Conservation (phyloP, 1,139 yeast species). For the Lodderomyces parapsilosis region DNA sequence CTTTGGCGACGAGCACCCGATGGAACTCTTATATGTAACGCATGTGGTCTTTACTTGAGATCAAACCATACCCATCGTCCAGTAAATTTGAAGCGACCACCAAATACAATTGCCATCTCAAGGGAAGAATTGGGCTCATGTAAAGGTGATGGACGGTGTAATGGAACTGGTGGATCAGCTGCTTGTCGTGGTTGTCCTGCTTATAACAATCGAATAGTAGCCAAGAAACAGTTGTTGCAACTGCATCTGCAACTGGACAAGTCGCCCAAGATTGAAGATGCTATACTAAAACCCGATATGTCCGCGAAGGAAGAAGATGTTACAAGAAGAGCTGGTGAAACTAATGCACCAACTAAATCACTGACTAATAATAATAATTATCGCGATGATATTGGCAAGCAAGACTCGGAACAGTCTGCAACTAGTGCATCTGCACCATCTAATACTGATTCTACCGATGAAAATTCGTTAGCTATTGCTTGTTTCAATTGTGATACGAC, state of each 20-base stretch:
- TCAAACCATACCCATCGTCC: slow-evolving; percentile 55
- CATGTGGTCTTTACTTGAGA: slow-evolving; percentile 63
- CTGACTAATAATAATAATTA: neutral
- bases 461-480: slow-evolving; percentile 59
- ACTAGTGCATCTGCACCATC: neutral
- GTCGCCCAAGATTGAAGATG: slow-evolving; percentile 4
- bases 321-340: neutral
- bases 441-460: slow-evolving; percentile 10
- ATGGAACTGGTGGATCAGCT: slow-evolving; percentile 81
- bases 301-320: neutral
- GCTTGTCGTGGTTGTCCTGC: slow-evolving; percentile 87
- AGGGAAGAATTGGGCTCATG: slow-evolving; percentile 59
- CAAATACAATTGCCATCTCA: slow-evolving; percentile 50
- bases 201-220: slow-evolving; percentile 63
- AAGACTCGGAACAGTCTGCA: neutral
- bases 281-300: neutral
- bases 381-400: neutral
- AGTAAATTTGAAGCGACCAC: slow-evolving; percentile 67
- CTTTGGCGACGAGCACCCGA: slow-evolving; percentile 69
- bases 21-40: slow-evolving; percentile 66
- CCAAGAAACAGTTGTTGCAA: slow-evolving; percentile 17
- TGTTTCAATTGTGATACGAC: slow-evolving; percentile 84
- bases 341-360: neutral
- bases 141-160: slow-evolving; percentile 81
- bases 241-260: too few relatives aligned